Base-by-base conservation (phyloP, 148 eudicot genomes). In the Beta vulgaris region DNA sequence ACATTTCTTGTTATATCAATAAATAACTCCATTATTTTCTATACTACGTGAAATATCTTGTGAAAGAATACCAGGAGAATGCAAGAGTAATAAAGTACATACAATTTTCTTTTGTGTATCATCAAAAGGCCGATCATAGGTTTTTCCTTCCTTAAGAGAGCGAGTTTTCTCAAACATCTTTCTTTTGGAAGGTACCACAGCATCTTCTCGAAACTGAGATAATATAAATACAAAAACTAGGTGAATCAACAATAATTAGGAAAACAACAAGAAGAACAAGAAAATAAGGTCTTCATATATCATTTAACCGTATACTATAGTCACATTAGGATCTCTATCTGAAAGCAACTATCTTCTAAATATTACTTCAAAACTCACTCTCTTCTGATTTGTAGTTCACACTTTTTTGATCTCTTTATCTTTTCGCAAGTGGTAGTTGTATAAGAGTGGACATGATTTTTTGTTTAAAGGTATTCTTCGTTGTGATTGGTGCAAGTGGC, bases 401-500 rank as follows among this genome's bases (percentile, higher is more conserved):
- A n/a, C n/a, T n/a, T n/a, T n/a, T n/a, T n/a, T n/a, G n/a, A n/a
- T n/a, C n/a, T n/a, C n/a, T n/a, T n/a, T n/a, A n/a, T n/a, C n/a
- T n/a, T n/a, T n/a, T n/a, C n/a, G n/a, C n/a, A n/a, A n/a, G n/a
- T n/a, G n/a, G n/a, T n/a, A n/a, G n/a, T n/a, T n/a, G n/a, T n/a
- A n/a, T n/a, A n/a, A n/a, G n/a, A n/a, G n/a, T n/a, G n/a, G n/a
- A n/a, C n/a, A n/a, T n/a, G n/a, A n/a, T n/a, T n/a, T n/a, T n/a
- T n/a, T n/a, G n/a, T n/a, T n/a, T n/a, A n/a, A n/a, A 94, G 97
- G 89, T 91, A 26, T 94, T 94, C 74, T 94, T 94, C 39, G 88
- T 93, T 26, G 98, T 94, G 67, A 85, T 94, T 67, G 97, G 97
- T 62, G 97, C 97, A 18, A 88, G 92, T 64, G 97, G 98, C 36